Base-by-base conservation (phyloP, 768 basidiomycete species). In the Heimioporus sp. region DNA sequence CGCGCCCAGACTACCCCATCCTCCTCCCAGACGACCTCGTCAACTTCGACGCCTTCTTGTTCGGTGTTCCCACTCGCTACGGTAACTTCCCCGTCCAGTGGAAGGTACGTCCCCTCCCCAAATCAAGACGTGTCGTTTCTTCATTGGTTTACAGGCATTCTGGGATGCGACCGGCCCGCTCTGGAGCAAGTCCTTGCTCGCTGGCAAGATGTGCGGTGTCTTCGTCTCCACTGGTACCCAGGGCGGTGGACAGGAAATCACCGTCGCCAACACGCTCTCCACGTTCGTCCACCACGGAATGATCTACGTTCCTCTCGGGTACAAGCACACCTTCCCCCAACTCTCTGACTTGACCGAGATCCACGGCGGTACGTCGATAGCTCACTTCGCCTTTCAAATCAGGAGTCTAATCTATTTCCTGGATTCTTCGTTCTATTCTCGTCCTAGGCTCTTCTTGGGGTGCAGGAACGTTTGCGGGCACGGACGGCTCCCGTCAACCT, bases 381-480 rank as follows among this genome's bases (percentile, higher is more conserved):
- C 35, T 35, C 10, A 5, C 15, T 35, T 35, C 12, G 35, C 35
- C 12, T 35, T 13, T 35, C 12, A 34, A 34, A 28, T 28, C 24
- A 28, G 24, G 37, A 38, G 37, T 38, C 37, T 38, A 38, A 38
- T 38, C 24, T 28, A 28, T 6, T 28, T 4, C 21, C 24, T 28
- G 24, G 3, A 28, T 36, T 31, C 16, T 43, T 21, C 21, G 19
- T 32, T 16, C 16, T 24, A 20, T 30, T 43, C 17, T 13, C 19
- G 39, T 36, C 17, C 2, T 42, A 85, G 87, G 88, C 41, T 85
- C 86, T 17, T 80, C 91, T 1, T 94, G 85, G 81, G 91, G 91
- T 57, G 83, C 87, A n/a, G 89, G 86, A 42, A 86, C 86, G 31
- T 73, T 80, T 58, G 75, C 85, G 12, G 76, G 73, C 40, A 62